Percentiles rank a stretch among this genome's conserved stretches.
Evolutionary conservation across 768 basidiomycete genomes (phyloP).

Genomic region (Megacollybia marginata): DNA sequence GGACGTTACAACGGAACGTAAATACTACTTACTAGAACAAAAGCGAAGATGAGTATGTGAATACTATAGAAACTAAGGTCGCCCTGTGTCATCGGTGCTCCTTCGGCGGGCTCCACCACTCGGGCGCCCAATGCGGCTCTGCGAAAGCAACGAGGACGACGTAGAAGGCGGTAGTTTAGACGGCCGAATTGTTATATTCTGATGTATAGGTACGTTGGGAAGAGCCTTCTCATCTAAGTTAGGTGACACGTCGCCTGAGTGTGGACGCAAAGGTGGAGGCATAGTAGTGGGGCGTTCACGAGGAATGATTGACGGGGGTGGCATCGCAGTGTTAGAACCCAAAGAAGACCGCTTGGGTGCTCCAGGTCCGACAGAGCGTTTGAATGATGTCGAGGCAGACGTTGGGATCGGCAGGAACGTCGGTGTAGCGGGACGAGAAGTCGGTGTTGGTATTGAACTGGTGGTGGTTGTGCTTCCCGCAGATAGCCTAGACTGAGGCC

Average conservation of each 20-base stretch:
- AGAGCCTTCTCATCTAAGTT: slow-evolving; percentile 24
- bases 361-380: slow-evolving; percentile 52
- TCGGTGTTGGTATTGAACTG: slow-evolving; percentile 58
- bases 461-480: slow-evolving; percentile 50
- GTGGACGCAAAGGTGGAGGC: slow-evolving; percentile 22
- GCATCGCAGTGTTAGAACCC: slow-evolving; percentile 36
- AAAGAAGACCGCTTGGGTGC: slow-evolving; percentile 55
- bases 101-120: slow-evolving; percentile 22
- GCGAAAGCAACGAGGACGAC: slow-evolving; percentile 27
- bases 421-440: slow-evolving; percentile 68
- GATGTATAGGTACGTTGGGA: slow-evolving; percentile 33
- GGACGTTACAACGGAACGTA: no score
- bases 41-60: no score
- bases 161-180: slow-evolving; percentile 32
- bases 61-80: background rate
- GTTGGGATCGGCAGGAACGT: slow-evolving; percentile 68
- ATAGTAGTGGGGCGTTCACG: slow-evolving; percentile 26
- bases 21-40: no score
- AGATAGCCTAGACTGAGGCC: slow-evolving; percentile 72
- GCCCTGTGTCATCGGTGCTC: slow-evolving; percentile 3
- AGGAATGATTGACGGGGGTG: slow-evolving; percentile 15
- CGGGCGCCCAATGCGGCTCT: slow-evolving; percentile 46
- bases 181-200: slow-evolving; percentile 42
- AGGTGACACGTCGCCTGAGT: slow-evolving; percentile 10
- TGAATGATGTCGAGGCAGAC: slow-evolving; percentile 38